Conservation (phyloP, 805 yeast genomes). For the Candida nitratophila region DNA sequence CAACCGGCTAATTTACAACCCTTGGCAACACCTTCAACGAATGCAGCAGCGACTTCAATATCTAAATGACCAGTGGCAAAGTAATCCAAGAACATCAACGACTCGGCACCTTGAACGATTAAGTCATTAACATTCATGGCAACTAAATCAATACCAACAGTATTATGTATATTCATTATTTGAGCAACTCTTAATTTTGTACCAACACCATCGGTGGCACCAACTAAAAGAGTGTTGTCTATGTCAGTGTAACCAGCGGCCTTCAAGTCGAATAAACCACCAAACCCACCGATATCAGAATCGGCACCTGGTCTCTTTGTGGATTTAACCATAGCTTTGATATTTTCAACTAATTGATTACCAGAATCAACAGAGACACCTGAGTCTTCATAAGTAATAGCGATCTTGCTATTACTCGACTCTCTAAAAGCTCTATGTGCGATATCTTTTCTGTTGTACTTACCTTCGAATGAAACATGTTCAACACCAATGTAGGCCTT, state of each 20-base stretch:
- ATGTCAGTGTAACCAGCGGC: conserved; percentile 78
- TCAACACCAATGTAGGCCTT: conserved; percentile 83
- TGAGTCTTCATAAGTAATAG: conserved; percentile 85
- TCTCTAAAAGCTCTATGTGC: conserved; percentile 93
- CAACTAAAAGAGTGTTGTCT: conserved; percentile 76
- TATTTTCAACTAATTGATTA: conserved; percentile 79
- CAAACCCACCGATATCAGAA: conserved; percentile 97
- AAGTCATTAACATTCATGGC: conserved; percentile 99
- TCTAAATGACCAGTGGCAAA: conserved; percentile 93
- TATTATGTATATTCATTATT: conserved; percentile 77
- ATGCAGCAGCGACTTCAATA: conserved; percentile 73
- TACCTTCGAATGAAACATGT: conserved; percentile 61
- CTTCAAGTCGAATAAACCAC: conserved; percentile 89
- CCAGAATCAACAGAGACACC: conserved; percentile 99
- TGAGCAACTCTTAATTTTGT: conserved; percentile 95
- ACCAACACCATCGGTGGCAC: conserved; percentile 99
- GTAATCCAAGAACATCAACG: conserved; percentile 89
- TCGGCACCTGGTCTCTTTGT: conserved; percentile 96
- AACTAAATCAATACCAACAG: conserved; percentile 98
- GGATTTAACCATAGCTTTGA: conserved; percentile 84
- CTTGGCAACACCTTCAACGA: conserved; percentile 92
- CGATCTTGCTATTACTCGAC: conserved; percentile 21
- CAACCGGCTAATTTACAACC: conserved; percentile 95
- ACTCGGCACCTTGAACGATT: conserved; percentile 99
- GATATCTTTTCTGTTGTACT: conserved; percentile 85